Conservation (phyloP, 1,139 yeast species). For the Yamadazyma pseudoaaseri region DNA sequence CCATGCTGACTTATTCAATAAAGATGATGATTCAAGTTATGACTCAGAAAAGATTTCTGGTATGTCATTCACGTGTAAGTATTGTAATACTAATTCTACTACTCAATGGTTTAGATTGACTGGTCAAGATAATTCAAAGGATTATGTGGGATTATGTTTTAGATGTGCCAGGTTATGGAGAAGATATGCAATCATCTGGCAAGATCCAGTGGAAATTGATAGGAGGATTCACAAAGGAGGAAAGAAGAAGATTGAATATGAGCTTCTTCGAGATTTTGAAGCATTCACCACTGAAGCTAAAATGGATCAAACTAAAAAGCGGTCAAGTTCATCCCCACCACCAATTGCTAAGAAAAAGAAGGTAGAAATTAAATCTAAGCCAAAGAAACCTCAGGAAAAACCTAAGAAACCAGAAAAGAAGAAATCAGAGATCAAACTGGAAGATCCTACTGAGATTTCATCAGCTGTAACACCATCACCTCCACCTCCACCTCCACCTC, state of each 20-base stretch:
- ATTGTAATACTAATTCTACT: conserved; percentile 57
- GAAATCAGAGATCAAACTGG: conserved; percentile 1
- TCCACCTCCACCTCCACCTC: neutral
- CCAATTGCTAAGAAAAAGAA: conserved; percentile 10
- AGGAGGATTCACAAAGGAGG: conserved; percentile 46
- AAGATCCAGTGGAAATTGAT: conserved; percentile 67
- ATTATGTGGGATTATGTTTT: conserved; percentile 60
- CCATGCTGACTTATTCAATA: conserved; percentile 44
- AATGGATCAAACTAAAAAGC: conserved; percentile 3
- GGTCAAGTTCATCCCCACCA: conserved; percentile 10
- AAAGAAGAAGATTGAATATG: conserved; percentile 68
- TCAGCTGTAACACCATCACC: neutral
- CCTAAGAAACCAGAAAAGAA: neutral
- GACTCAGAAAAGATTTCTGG: conserved; percentile 49
- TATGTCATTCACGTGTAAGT: conserved; percentile 56
- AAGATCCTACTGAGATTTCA: neutral
- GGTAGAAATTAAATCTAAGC: conserved; percentile 4
- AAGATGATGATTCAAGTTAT: conserved; percentile 71
- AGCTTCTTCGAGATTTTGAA: conserved; percentile 65
- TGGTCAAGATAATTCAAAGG: conserved; percentile 47
- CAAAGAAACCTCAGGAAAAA: conserved; percentile 4
- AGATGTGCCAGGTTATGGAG: conserved; percentile 93
- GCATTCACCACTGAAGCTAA: conserved; percentile 51
- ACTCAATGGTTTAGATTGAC: conserved; percentile 72
- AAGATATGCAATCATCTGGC: conserved; percentile 89